Base-by-base conservation (phyloP, 306 rosid species). In the Bauhinia variegata region DNA sequence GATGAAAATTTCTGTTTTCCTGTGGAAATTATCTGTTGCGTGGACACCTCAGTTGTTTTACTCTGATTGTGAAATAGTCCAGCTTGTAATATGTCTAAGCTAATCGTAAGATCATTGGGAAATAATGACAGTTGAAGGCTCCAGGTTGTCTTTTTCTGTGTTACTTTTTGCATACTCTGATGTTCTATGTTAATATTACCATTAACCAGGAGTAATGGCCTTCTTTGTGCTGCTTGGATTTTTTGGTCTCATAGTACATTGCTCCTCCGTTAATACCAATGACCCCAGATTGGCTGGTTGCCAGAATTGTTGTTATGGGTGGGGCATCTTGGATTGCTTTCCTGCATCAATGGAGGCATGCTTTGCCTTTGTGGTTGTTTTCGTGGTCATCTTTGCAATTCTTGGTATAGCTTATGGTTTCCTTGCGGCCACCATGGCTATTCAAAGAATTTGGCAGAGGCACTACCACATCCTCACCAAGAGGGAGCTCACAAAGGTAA, bases 301-400 rank as follows among this genome's bases (percentile, higher is more conserved):
- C 84, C 99, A 95, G 70, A 95, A 95, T 78, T 95, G 99, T 79
- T 95, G 99, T 71, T 95, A 95, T 46, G 99, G 99, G 17, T 95
- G 97, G 97, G 99, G 99, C 70, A 88, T 95, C 57, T 78, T 95
- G 84, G 99, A 95, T 80, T 95, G 99, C 84, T 95, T 95, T 74
- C 99, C 99, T 6, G 99, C 96, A n/a, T 95, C 99, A 31, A 88
- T 95, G 99, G 99, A 95, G 77, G 99, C 97, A 3, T 95, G 99
- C 81, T 95, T 95, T 75, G 96, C 96, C 42, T 78, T 95, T 19
- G 92, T 95, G 60, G 73, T 95, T 46, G 97, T 95, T 71, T 95
- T 95, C 6, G 96, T 95, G 11, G 89, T 95, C 63, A 89, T 95
- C 80, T 95, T 95, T 80, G 99, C 96, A 18, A 95, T 95, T 78